Base-by-base conservation (phyloP, 129 eudicot genomes). In the Lactuca sativa region DNA sequence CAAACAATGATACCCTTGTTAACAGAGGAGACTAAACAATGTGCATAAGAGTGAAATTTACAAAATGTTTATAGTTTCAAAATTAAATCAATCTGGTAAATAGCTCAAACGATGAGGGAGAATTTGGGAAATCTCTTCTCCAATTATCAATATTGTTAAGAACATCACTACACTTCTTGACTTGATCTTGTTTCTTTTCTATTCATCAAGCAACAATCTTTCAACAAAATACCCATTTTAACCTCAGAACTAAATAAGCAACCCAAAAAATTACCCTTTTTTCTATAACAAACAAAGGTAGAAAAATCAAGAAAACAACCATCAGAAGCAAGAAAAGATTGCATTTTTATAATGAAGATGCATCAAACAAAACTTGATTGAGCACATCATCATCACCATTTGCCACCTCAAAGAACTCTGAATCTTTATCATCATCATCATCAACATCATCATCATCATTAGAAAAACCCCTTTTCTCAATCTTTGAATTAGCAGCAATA, bases 371-470 rank as follows among this genome's bases (percentile, higher is more conserved):
- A 78, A 87, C 92, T 56, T 87, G 92, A 83, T 90, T 85, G 14
- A 85, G 87, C 76, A 81, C 89, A 80, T 83, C 89, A 78, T 90
- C 91, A 82, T 90, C 95, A 72, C 95, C 89, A 47, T 87, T 90
- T 16, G 76, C 87, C 78, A 75, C 67, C 15, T 82, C 65, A 49
- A 81, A 87, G 59, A 85, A 73, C 71, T 83, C 92, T 5, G 79
- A 78, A 78, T 90, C 95, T 80, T 85, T 87, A 9, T 87, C 92
- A 47, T 87, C 95, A 38, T 79, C 49, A 43, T 43, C 49, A 78
- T 90, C 95, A 25, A 0, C 30, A 78, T 85, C 85, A 9, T 90
- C 90, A 44, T 90, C 91, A 38, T 74, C 95, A 59, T 63, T 73
- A 1, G 76, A 69, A 44, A 71, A 78, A 70, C 81, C 95, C 49